These are phyloP conservation scores for Coemansia sp. DNA, from an alignment of 192 early-diverging fungal species.

Conservation along the genomic window DNA sequence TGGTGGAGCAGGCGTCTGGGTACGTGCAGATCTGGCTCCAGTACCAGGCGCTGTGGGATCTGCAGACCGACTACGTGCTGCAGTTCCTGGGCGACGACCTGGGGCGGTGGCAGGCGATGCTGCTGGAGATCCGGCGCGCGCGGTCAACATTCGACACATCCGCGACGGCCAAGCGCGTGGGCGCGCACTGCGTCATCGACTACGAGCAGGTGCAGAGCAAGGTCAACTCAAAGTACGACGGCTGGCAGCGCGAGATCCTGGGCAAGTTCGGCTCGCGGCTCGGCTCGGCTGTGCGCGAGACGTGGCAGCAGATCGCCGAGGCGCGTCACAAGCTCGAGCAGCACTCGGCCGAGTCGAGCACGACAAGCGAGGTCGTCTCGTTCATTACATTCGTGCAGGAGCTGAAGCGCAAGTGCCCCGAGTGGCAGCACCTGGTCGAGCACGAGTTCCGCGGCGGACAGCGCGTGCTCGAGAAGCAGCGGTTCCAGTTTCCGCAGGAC, in stretches of 20 bases:
- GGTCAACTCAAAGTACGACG: conserved; percentile 96
- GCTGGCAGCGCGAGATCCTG: conserved; percentile 95
- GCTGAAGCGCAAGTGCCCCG: conserved; percentile 76
- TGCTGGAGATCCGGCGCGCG: conserved; percentile 91
- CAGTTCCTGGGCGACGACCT: conserved; percentile 85
- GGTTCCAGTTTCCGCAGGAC: conserved; percentile 92
- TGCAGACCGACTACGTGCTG: conserved; percentile 84
- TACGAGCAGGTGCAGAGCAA: conserved; percentile 99
- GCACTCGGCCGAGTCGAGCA: conserved; percentile 76
- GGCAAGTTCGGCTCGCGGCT: conserved; percentile 86
- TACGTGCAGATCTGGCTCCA: conserved; percentile 96
- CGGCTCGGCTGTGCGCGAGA: conserved; percentile 75
- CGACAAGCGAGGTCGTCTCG: conserved; percentile 86
- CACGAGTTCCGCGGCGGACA: conserved; percentile 83
- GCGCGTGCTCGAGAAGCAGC: conserved; percentile 88
- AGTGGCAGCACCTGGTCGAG: conserved; percentile 82
- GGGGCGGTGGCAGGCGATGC: conserved; percentile 86
- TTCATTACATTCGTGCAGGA: conserved; percentile 97
- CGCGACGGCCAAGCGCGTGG: conserved; percentile 84
- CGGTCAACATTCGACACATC: conserved; percentile 96
- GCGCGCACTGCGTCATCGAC: conserved; percentile 79
- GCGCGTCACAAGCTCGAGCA: conserved; percentile 86
- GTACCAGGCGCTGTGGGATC: conserved; percentile 98
- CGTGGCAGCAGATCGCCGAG: conserved; percentile 71
- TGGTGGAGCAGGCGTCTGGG: conserved; percentile 68